Conservation (phyloP, 345 rosid species). For the Eucalyptus marginata region DNA sequence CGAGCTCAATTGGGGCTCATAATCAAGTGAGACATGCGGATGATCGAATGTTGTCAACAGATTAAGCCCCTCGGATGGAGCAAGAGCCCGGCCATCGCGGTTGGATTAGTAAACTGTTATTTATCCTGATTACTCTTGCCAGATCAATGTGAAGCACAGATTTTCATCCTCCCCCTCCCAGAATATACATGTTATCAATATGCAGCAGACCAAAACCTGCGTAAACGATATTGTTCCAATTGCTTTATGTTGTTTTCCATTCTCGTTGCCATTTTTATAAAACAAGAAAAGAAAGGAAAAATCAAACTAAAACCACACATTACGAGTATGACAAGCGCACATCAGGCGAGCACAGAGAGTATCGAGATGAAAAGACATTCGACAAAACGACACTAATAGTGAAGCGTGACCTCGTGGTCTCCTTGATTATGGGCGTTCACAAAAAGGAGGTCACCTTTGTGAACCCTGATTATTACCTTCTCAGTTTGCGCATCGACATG, state of each 20-base stretch:
- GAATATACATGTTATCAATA: too few species aligned
- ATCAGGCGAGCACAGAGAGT: not conserved
- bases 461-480: not conserved
- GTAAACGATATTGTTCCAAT: not conserved
- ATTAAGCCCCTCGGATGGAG: not conserved
- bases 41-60: not conserved
- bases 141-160: too few species aligned
- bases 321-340: rapidly evolving
- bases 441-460: not conserved
- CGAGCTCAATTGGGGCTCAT: not conserved
- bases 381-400: rapidly evolving
- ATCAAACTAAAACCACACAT: too few species aligned
- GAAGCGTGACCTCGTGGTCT: rapidly evolving
- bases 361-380: not conserved
- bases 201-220: not conserved
- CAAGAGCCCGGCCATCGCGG: not conserved
- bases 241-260: not conserved
- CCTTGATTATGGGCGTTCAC: not conserved
- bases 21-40: not conserved
- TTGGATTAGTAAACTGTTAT: not conserved
- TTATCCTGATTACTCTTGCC: not conserved
- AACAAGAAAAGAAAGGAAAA: not conserved
- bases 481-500: not conserved
- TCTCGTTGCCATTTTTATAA: not conserved
- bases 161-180: too few species aligned